Percentiles rank a stretch among this genome's conserved stretches.
These are phyloP conservation scores for Ceratocystis eucalypticola DNA, from an alignment of 2,329 filamentous ascomycete species.

Conservation along the genomic window DNA sequence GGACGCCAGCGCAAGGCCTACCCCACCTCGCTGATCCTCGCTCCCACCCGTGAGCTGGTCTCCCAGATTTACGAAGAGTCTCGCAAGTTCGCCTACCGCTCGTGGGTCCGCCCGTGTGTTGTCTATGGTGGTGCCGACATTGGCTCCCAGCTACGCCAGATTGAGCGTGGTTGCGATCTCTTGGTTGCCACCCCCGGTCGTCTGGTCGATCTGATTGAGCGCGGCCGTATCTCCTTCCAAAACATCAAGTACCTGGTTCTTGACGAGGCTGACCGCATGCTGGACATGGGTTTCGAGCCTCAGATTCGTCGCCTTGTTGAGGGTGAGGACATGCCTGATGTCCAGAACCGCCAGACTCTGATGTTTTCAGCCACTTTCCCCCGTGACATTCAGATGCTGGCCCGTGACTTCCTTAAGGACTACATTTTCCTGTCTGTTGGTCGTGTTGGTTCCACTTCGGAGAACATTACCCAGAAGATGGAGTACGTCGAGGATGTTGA, in stretches of 20 bases:
- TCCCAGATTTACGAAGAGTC: slow-evolving; percentile 97
- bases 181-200: slow-evolving; percentile 94
- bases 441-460: slow-evolving; percentile 96
- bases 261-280: slow-evolving; percentile 98
- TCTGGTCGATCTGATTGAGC: slow-evolving; percentile 95
- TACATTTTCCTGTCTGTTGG: slow-evolving; percentile 98
- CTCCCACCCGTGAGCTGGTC: slow-evolving; percentile 93
- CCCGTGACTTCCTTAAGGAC: slow-evolving; percentile 96
- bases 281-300: slow-evolving; percentile 99
- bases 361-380: slow-evolving; percentile 99
- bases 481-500: slow-evolving; percentile 95
- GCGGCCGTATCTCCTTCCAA: slow-evolving; percentile 89
- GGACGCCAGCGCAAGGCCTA: slow-evolving; percentile 95
- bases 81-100: slow-evolving; percentile 96
- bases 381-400: slow-evolving; percentile 97
- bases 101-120: slow-evolving; percentile 95
- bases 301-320: slow-evolving; percentile 98
- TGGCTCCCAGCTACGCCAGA: slow-evolving; percentile 92
- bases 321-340: slow-evolving; percentile 89
- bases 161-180: slow-evolving; percentile 92
- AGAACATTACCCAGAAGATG: slow-evolving; percentile 98
- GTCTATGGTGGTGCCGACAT: slow-evolving; percentile 99
- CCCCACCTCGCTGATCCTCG: slow-evolving; percentile 88
- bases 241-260: slow-evolving; percentile 99
- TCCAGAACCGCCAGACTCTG: slow-evolving; percentile 80